Base-by-base conservation (phyloP, 495 filamentous ascomycete genomes). In the Chlorociboria aeruginascens region DNA sequence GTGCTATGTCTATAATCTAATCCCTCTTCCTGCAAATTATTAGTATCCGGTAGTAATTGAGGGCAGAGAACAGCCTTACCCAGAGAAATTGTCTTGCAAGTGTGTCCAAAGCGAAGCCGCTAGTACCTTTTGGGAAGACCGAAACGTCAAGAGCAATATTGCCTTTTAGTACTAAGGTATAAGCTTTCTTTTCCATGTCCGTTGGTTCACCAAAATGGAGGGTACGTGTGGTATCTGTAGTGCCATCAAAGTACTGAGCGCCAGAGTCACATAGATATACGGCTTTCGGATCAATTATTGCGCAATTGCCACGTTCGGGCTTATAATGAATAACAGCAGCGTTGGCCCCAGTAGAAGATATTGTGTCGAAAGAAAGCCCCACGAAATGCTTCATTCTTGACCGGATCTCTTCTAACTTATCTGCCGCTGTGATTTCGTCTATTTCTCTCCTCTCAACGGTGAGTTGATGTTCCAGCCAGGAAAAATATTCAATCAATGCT, bases 241-340 rank as follows among this genome's bases (percentile, higher is more conserved):
- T 99, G 43, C 93, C 93, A 65, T 99, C 93, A 10, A 83, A 70
- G 53, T 89, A 99, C 63, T 99, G 93, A 16, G 82, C 90, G 25
- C 93, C 93, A 17, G 92, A 97, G 62, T 99, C 93, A 60, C 93
- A 99, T 33, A 99, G 79, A 59, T 97, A 99, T 48, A 99, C 78
- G 12, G 79, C 79, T 17, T 79, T 79, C 6, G 89, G 88, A 53
- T 99, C 89, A 53, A 99, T 86, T 35, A 74, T 72, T 33, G 86
- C 73, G 66, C 93, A 97, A 51, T 69, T 78, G 43, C 86, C 86
- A 44, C 74, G 75, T 57, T 95, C 85, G 0, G 93, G 93, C 57
- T 88, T 90, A 69, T 99, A 99, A 63, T 99, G 93, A 40, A 99
- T 97, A 13, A 99, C 79, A 2, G 93, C 93, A 32, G 89, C 92